phyloP scores from a whole-genome alignment of 2,329 filamentous ascomycete species.

The Xylariaceae sp. region DNA sequence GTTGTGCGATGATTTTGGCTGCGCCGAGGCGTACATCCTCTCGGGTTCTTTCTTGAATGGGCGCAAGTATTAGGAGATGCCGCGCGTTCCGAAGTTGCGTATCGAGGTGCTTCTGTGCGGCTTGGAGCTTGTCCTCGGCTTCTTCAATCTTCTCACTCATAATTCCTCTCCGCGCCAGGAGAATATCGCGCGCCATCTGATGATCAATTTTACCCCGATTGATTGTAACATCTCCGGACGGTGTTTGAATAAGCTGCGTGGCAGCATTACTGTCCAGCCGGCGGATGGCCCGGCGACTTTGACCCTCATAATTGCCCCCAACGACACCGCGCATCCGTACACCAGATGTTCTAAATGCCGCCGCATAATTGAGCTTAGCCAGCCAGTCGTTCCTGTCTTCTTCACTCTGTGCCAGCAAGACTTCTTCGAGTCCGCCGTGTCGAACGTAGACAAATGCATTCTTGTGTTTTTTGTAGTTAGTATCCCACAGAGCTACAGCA shows the following conservation, averaged over 20 bases:
- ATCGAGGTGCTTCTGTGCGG: slow-evolving; percentile 75
- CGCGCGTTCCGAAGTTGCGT: slow-evolving; percentile 82
- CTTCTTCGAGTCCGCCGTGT: slow-evolving; percentile 83
- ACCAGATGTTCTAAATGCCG: slow-evolving; percentile 87
- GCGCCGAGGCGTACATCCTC: slow-evolving; percentile 85
- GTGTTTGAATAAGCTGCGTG: slow-evolving; percentile 62
- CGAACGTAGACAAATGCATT: slow-evolving; percentile 89
- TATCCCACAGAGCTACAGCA: slow-evolving; percentile 83
- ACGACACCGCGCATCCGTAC: slow-evolving; percentile 87
- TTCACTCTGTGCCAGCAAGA: slow-evolving; percentile 86
- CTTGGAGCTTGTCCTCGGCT: slow-evolving; percentile 72
- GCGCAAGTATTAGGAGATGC: slow-evolving; percentile 83
- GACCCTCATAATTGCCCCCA: slow-evolving; percentile 80
- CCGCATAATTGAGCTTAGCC: slow-evolving; percentile 92
- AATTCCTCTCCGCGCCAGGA: slow-evolving; percentile 75
- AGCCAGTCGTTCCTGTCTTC: slow-evolving; percentile 95
- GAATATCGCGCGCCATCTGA: slow-evolving; percentile 83
- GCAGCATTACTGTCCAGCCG: slow-evolving; percentile 65
- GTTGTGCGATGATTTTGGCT: slow-evolving; percentile 76
- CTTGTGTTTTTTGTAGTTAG: slow-evolving; percentile 90
- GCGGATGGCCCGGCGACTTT: slow-evolving; percentile 68
- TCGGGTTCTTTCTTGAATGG: slow-evolving; percentile 85
- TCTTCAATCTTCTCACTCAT: slow-evolving; percentile 83
- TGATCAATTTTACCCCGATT: slow-evolving; percentile 72
- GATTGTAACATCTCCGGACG: slow-evolving; percentile 71